Evolutionary conservation across 2,329 filamentous ascomycete genomes (phyloP).

Genomic region (Myriosclerotinia duriaeana): DNA sequence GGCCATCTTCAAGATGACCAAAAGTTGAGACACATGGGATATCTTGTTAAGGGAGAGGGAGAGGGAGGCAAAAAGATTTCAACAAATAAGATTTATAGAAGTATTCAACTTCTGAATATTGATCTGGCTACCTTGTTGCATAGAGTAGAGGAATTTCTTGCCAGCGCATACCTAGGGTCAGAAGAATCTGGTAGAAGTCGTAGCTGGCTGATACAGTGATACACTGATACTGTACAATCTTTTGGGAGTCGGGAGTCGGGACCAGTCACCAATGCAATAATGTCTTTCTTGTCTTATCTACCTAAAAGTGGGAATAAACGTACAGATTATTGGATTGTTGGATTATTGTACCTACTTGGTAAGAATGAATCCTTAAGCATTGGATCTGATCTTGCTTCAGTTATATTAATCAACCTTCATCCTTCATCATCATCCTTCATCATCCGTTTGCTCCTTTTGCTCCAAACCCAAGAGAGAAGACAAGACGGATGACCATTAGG

Average conservation of each 20-base stretch:
- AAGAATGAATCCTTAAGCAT: background rate
- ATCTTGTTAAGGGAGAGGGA: background rate
- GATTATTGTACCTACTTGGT: no score
- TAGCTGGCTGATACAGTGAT: no score
- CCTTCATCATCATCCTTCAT: no score
- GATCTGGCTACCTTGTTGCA: constrained; percentile 19
- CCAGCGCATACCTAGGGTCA: constrained; percentile 18
- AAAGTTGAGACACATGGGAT: constrained; percentile 11
- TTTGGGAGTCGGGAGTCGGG: constrained; percentile 9
- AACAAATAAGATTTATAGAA: constrained; percentile 19
- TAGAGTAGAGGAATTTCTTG: background rate
- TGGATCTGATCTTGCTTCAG: background rate
- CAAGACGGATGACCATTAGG: background rate
- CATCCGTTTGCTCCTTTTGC: no score
- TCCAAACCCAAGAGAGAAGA: no score
- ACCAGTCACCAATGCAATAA: constrained; percentile 1
- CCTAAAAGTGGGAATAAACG: background rate
- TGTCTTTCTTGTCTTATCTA: constrained; percentile 4
- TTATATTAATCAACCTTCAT: background rate
- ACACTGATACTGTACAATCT: no score
- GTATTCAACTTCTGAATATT: constrained; percentile 7
- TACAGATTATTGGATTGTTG: no score
- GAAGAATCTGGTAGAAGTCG: background rate
- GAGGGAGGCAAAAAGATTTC: background rate
- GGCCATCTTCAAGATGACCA: constrained; percentile 8